Conservation (phyloP, 495 filamentous ascomycete genomes). For the Diplogelasinospora grovesii region DNA sequence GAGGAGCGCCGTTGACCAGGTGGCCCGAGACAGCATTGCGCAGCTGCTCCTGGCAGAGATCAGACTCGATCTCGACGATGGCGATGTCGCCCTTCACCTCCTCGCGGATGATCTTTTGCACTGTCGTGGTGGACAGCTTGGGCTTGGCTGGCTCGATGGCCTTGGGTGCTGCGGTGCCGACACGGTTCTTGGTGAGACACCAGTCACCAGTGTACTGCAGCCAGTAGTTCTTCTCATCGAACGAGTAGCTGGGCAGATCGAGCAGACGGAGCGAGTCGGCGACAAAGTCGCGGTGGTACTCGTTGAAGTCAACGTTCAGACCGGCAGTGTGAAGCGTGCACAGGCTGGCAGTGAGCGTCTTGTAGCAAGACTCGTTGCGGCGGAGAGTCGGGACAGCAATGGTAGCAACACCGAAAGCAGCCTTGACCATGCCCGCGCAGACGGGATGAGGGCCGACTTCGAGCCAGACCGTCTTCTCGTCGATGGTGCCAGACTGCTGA, state of each 20-base stretch:
- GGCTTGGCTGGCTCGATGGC: constrained; percentile 46
- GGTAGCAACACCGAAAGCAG: constrained; percentile 51
- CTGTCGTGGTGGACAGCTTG: constrained; percentile 42
- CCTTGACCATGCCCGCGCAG: constrained; percentile 62
- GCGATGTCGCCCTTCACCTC: constrained; percentile 47
- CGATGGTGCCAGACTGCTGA: constrained; percentile 39
- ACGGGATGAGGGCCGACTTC: constrained; percentile 69
- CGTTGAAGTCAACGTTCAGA: constrained; percentile 66
- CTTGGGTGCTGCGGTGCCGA: constrained; percentile 41
- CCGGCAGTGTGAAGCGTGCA: constrained; percentile 58
- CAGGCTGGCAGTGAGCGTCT: constrained; percentile 54
- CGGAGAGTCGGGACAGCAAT: constrained; percentile 52
- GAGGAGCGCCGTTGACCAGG: constrained; percentile 55
- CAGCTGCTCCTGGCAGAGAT: constrained; percentile 55
- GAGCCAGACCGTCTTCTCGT: constrained; percentile 53
- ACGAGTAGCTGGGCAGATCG: constrained; percentile 66
- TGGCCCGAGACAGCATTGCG: constrained; percentile 61
- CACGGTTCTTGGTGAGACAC: constrained; percentile 65
- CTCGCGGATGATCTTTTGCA: constrained; percentile 51
- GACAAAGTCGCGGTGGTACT: constrained; percentile 74
- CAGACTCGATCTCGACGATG: constrained; percentile 58
- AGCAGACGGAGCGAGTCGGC: constrained; percentile 52
- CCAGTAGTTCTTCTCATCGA: constrained; percentile 80
- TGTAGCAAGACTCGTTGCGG: constrained; percentile 54
- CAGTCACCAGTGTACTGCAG: constrained; percentile 64